Percentiles rank a stretch among this genome's conserved stretches.
These are phyloP conservation scores for Neoascochyta sp. DNA, from an alignment of 2,329 filamentous ascomycete genomes.

Conservation along the genomic window DNA sequence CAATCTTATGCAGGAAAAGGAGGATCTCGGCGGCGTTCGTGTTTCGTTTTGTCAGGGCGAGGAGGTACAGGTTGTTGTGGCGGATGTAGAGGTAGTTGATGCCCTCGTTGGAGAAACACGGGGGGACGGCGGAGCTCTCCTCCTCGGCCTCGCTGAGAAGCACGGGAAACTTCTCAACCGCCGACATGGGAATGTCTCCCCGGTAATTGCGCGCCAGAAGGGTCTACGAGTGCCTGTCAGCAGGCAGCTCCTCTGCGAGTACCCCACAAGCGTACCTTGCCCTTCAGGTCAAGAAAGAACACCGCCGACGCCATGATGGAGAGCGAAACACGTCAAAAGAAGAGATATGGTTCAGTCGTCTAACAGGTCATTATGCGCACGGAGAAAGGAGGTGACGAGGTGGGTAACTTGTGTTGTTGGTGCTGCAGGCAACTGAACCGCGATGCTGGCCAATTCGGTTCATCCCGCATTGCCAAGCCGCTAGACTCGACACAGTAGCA, in stretches of 20 bases:
- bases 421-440: slow-evolving; percentile 8
- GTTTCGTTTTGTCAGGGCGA: slow-evolving; percentile 96
- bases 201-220: slow-evolving; percentile 97
- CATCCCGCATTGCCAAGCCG: slow-evolving; percentile 7
- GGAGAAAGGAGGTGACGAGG: slow-evolving; percentile 2
- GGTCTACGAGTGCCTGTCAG: slow-evolving; percentile 59
- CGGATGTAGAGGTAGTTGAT: slow-evolving; percentile 99
- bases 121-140: slow-evolving; percentile 94
- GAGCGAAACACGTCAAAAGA: slow-evolving; percentile 3
- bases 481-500: no score
- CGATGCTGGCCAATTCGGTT: slow-evolving; percentile 4
- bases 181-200: slow-evolving; percentile 98
- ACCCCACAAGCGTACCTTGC: slow-evolving; percentile 68
- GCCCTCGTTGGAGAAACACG: slow-evolving; percentile 96
- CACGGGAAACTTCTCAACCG: slow-evolving; percentile 95
- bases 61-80: slow-evolving; percentile 98
- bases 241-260: slow-evolving; percentile 16
- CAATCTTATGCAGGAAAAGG: slow-evolving; percentile 94
- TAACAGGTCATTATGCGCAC: slow-evolving; percentile 20
- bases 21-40: slow-evolving; percentile 98
- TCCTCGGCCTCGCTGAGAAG: slow-evolving; percentile 98
- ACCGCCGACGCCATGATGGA: slow-evolving; percentile 85
- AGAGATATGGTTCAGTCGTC: slow-evolving; percentile 2
- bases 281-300: slow-evolving; percentile 99
- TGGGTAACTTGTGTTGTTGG: slow-evolving; percentile 7